These are phyloP conservation scores for Barbarea vulgaris DNA, from an alignment of 345 rosid species.

Conservation along the genomic window DNA sequence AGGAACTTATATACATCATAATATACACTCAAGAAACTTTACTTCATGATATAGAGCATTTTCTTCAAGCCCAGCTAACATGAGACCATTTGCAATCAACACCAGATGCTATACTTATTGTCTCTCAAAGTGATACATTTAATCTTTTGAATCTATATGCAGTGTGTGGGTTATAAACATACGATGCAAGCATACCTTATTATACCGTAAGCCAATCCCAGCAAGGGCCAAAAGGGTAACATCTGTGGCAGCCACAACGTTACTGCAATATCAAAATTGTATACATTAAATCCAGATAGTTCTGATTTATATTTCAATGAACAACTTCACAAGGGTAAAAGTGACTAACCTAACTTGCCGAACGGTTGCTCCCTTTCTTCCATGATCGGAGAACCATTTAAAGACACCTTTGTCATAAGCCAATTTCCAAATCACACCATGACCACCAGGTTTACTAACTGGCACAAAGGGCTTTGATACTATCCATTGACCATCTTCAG, in stretches of 20 bases:
- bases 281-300: slow-evolving; percentile 23
- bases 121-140: not conserved
- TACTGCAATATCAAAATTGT: slow-evolving; percentile 56
- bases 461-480: slow-evolving; percentile 71
- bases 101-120: not conserved
- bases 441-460: slow-evolving; percentile 96
- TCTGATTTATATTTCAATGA: not conserved
- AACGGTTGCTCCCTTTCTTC: slow-evolving; percentile 88
- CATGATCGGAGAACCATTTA: slow-evolving; percentile 77
- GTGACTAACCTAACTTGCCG: slow-evolving; percentile 89
- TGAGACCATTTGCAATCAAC: slow-evolving; percentile 14
- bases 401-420: slow-evolving; percentile 89
- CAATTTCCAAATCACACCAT: slow-evolving; percentile 97
- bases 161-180: not conserved
- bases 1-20: slow-evolving; percentile 9
- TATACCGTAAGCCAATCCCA: slow-evolving; percentile 76
- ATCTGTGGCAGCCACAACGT: slow-evolving; percentile 92
- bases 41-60: not conserved
- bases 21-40: slow-evolving; percentile 6
- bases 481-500: slow-evolving; percentile 88
- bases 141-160: slow-evolving; percentile 4
- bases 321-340: slow-evolving; percentile 15
- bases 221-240: slow-evolving; percentile 88
- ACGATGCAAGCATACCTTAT: slow-evolving; percentile 56
- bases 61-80: not conserved